phyloP scores from a whole-genome alignment of 2,329 filamentous ascomycete genomes.

The Neobulgaria alba region DNA sequence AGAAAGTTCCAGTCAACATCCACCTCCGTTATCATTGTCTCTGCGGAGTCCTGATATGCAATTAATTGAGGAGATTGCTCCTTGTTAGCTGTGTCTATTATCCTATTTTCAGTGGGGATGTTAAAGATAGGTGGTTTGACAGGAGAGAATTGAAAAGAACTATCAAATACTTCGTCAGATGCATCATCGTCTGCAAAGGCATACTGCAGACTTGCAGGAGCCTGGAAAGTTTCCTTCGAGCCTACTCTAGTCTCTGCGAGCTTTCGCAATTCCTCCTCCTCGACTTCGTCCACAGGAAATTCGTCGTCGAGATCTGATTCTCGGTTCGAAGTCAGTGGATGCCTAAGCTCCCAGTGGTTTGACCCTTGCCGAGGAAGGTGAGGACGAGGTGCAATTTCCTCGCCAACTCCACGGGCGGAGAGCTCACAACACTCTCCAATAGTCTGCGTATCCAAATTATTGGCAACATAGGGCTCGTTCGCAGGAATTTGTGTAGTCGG shows the following conservation, averaged over 20 bases:
- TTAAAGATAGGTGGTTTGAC: constrained; percentile 6
- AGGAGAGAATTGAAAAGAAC: constrained; percentile 23
- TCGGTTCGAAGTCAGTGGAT: neutral
- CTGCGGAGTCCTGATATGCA: neutral
- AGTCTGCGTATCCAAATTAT: neutral
- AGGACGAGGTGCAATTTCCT: neutral
- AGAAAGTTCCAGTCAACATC: constrained; percentile 11
- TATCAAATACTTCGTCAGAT: constrained; percentile 21
- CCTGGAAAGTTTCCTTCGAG: constrained; percentile 15
- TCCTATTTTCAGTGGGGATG: constrained; percentile 1
- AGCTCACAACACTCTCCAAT: neutral
- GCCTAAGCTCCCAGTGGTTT: no score
- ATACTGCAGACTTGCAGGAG: constrained; percentile 15
- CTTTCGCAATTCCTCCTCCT: constrained; percentile 21
- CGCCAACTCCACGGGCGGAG: neutral
- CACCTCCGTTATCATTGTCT: no score
- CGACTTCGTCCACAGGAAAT: constrained; percentile 20
- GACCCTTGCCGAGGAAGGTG: neutral
- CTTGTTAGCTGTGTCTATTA: constrained; percentile 8
- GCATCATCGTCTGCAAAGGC: constrained; percentile 7
- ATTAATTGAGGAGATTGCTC: constrained; percentile 2
- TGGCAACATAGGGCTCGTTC: neutral
- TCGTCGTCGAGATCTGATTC: constrained; percentile 16
- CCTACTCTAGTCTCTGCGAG: constrained; percentile 9
- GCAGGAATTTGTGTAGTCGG: neutral